Percentiles rank a stretch among this genome's conserved stretches.
These are phyloP conservation scores for Phytophthora cactorum DNA, from an alignment of 352 stramenopile genomes.

Conservation along the genomic window DNA sequence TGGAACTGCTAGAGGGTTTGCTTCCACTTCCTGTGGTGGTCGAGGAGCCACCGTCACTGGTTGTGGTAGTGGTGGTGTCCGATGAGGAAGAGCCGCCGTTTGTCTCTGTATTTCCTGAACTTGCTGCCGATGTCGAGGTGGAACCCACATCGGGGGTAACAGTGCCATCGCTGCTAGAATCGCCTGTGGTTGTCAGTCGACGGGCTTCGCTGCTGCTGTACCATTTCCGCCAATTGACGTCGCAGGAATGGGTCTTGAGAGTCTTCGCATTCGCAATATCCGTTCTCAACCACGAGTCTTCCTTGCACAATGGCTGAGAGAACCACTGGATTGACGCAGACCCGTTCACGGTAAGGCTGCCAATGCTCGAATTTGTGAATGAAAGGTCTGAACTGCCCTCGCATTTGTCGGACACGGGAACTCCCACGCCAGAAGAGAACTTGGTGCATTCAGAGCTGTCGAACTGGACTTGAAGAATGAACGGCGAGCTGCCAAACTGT, in stretches of 20 bases:
- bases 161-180: not conserved
- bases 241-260: slow-evolving; percentile 1
- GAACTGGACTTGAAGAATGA: slow-evolving; percentile 14
- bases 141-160: slow-evolving; percentile 3
- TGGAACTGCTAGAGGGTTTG: slow-evolving; percentile 6
- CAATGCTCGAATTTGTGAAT: slow-evolving; percentile 5
- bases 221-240: slow-evolving; percentile 4
- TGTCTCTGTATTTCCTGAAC: not conserved
- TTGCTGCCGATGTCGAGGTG: not conserved
- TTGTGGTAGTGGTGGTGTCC: not conserved
- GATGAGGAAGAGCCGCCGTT: not conserved
- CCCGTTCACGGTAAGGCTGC: slow-evolving; percentile 1
- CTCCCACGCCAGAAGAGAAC: slow-evolving; percentile 9
- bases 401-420: slow-evolving; percentile 5
- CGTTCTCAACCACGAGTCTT: slow-evolving; percentile 4
- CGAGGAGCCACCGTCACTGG: not conserved
- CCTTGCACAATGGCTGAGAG: not conserved
- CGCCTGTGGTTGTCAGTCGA: not conserved
- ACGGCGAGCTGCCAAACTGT: slow-evolving; percentile 5
- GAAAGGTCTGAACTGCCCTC: slow-evolving; percentile 4
- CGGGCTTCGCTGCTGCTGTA: slow-evolving; percentile 7
- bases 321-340: slow-evolving; percentile 12
- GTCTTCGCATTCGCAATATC: slow-evolving; percentile 5
- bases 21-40: not conserved
- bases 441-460: not conserved